These are phyloP conservation scores for Exophiala sp. DNA, from an alignment of 2,329 filamentous ascomycete species.

Conservation along the genomic window DNA sequence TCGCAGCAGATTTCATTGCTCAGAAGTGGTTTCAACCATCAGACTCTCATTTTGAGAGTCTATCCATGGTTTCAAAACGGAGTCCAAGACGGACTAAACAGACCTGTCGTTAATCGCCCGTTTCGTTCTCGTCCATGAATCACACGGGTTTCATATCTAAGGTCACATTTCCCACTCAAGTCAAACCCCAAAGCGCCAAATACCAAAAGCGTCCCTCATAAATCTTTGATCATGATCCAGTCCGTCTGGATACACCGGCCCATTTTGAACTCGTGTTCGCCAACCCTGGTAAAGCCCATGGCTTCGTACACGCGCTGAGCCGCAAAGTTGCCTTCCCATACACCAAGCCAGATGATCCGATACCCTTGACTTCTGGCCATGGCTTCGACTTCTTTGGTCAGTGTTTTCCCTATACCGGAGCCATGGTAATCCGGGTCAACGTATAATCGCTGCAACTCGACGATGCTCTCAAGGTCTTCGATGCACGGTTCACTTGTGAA, in stretches of 20 bases:
- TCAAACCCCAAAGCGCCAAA: neutral
- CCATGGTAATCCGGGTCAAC: constrained; percentile 17
- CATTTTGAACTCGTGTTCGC: constrained; percentile 26
- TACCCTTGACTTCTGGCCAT: constrained; percentile 16
- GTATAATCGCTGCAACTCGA: constrained; percentile 25
- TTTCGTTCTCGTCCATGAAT: constrained; percentile 19
- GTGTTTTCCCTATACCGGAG: constrained; percentile 11
- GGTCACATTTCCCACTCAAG: constrained; percentile 19
- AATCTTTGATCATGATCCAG: constrained; percentile 25
- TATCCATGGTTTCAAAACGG: constrained; percentile 3
- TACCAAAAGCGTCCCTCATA: constrained; percentile 6
- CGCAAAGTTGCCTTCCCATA: constrained; percentile 26
- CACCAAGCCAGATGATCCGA: constrained; percentile 21
- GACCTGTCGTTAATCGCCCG: constrained; percentile 28
- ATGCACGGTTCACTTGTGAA: constrained; percentile 22
- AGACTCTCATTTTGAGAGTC: constrained; percentile 4
- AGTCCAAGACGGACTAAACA: constrained; percentile 19
- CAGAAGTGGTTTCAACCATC: constrained; percentile 17
- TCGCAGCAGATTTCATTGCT: constrained; percentile 15
- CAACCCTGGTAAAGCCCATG: constrained; percentile 17
- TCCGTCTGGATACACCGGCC: constrained; percentile 25
- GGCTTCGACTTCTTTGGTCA: constrained; percentile 9
- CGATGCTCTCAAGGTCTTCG: constrained; percentile 8
- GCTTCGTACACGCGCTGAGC: constrained; percentile 23
- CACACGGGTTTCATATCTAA: constrained; percentile 27